Conservation (phyloP, 2,329 filamentous ascomycete species). For the Fusarium zealandicum region DNA sequence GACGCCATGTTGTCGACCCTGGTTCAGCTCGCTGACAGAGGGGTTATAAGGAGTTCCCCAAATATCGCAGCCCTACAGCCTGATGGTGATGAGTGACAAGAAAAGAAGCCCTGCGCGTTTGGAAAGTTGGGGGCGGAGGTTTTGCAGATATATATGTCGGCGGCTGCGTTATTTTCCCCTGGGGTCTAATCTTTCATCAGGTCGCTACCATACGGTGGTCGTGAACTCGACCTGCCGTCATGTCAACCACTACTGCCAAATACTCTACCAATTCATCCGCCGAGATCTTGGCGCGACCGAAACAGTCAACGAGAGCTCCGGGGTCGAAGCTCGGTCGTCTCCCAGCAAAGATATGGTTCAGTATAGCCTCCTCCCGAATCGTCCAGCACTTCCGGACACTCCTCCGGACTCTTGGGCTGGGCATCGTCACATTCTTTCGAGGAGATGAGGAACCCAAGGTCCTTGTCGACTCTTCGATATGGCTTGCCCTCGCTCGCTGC, state of each 20-base stretch:
- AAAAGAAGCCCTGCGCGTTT: too few relatives aligned
- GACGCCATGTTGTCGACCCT: too few relatives aligned
- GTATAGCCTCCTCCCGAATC: background rate
- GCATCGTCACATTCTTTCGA: background rate
- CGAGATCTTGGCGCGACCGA: too few relatives aligned
- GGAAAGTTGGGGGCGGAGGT: too few relatives aligned
- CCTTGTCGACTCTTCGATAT: background rate
- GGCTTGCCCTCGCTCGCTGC: slow-evolving; percentile 3
- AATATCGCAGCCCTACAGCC: too few relatives aligned
- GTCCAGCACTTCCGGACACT: background rate
- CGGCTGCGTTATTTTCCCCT: too few relatives aligned
- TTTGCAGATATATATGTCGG: too few relatives aligned
- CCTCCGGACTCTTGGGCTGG: slow-evolving; percentile 1
- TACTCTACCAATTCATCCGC: background rate
- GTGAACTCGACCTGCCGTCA: background rate
- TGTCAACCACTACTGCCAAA: background rate
- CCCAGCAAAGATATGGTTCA: background rate
- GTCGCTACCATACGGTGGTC: too few relatives aligned
- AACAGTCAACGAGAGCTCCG: background rate
- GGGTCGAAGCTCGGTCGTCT: background rate
- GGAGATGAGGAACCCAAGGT: background rate
- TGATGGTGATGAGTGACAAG: too few relatives aligned
- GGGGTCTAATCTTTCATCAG: too few relatives aligned
- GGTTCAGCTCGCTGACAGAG: too few relatives aligned
- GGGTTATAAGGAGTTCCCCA: too few relatives aligned